phyloP scores from a whole-genome alignment of 2,329 filamentous ascomycete genomes.

The Neurospora sp. region DNA sequence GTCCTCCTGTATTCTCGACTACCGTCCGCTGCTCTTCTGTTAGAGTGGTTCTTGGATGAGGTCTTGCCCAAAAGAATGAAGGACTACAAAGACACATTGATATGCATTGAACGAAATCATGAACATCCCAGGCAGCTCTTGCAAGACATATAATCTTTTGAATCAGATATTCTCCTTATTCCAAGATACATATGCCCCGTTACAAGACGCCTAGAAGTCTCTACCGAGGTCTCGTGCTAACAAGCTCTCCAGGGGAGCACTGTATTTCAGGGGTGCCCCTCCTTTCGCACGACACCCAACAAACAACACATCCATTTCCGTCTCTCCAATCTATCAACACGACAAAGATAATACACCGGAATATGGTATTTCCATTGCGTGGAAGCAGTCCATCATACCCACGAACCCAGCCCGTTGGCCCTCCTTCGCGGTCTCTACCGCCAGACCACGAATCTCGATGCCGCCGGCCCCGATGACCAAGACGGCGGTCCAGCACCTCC shows the following conservation, averaged over 20 bases:
- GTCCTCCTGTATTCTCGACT: background rate
- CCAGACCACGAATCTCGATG: background rate
- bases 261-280: background rate
- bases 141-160: background rate
- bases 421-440: background rate
- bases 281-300: background rate
- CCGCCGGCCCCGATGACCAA: background rate
- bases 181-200: rapidly evolving
- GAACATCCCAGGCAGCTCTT: background rate
- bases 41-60: background rate
- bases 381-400: background rate
- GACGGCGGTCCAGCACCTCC: background rate
- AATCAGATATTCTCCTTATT: rapidly evolving
- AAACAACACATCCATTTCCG: background rate
- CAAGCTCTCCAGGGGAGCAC: background rate
- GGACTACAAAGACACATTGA: rapidly evolving
- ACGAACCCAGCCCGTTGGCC: background rate
- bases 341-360: background rate
- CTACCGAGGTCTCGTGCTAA: background rate
- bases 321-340: background rate
- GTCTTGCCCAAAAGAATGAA: background rate
- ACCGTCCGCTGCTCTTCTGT: background rate
- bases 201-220: background rate
- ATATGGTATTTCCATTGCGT: background rate
- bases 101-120: background rate